These are phyloP conservation scores for Didymella keratinophila DNA, from an alignment of 2,329 filamentous ascomycete genomes.

Conservation along the genomic window DNA sequence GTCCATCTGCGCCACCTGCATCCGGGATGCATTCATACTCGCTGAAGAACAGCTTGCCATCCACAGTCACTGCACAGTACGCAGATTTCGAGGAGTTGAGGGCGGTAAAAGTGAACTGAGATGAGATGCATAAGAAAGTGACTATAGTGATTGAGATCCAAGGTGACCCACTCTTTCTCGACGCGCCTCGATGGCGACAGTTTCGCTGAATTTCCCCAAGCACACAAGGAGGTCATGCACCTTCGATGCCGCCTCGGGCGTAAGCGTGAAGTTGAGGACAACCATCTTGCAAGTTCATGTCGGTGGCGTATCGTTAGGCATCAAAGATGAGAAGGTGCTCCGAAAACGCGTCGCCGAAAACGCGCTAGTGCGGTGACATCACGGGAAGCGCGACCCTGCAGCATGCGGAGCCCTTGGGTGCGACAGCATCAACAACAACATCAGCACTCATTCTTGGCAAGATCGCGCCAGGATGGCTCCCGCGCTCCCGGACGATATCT, in stretches of 20 bases:
- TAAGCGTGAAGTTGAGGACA: conserved; percentile 73
- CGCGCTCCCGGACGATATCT: conserved; percentile 64
- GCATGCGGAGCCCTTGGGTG: conserved; percentile 8
- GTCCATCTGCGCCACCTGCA: conserved; percentile 49
- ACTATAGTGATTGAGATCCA: conserved; percentile 21
- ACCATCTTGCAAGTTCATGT: conserved; percentile 48
- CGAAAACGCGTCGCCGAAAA: conserved; percentile 23
- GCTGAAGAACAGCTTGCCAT: conserved; percentile 74
- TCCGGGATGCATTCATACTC: conserved; percentile 69
- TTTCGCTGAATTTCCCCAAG: conserved; percentile 80
- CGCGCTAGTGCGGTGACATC: conserved; percentile 33
- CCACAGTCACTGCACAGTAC: conserved; percentile 75
- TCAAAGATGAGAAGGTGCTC: neutral
- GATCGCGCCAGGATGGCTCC: conserved; percentile 34
- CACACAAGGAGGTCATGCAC: conserved; percentile 78
- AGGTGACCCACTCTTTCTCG: conserved; percentile 66
- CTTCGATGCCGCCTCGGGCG: conserved; percentile 73
- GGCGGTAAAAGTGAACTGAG: conserved; percentile 72
- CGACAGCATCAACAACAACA: conserved; percentile 23
- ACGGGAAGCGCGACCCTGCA: conserved; percentile 17
- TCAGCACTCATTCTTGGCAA: conserved; percentile 10
- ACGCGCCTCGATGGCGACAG: conserved; percentile 76
- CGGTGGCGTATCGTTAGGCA: neutral
- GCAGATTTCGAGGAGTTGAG: conserved; percentile 83
- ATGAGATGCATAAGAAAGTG: conserved; percentile 28